A percentile compares a stretch with the other conserved stretches of the same genome.
Conservation (phyloP, 1,139 yeast species). For the Yamadazyma songkhlaensis region DNA sequence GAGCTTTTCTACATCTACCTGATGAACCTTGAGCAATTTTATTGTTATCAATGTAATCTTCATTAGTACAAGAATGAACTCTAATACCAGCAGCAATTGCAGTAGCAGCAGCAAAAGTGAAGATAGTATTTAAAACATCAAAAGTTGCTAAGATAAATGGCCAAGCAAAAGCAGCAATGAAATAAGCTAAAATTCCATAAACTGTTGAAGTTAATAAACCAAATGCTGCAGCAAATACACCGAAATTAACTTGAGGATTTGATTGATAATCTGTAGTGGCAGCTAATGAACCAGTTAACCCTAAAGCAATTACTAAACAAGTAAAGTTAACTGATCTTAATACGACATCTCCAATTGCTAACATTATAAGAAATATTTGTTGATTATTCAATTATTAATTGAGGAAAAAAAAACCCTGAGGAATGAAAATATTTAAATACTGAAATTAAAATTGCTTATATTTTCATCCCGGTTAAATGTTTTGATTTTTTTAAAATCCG, state of each 20-base stretch:
- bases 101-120: constrained; percentile 92
- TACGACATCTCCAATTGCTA: constrained; percentile 71
- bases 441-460: constrained; percentile 1
- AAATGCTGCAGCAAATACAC: constrained; percentile 82
- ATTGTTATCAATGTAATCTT: constrained; percentile 60
- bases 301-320: constrained; percentile 74
- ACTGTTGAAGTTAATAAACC: constrained; percentile 76
- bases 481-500: background rate
- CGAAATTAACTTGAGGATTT: constrained; percentile 86
- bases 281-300: constrained; percentile 82
- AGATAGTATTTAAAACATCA: constrained; percentile 86
- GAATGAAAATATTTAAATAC: background rate
- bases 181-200: constrained; percentile 77
- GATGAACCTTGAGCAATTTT: constrained; percentile 69
- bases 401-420: constrained; percentile 2
- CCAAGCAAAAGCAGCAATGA: constrained; percentile 79
- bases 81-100: constrained; percentile 90
- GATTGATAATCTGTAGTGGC: constrained; percentile 53
- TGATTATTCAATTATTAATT: constrained; percentile 1
- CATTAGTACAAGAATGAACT: constrained; percentile 80
- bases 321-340: constrained; percentile 73
- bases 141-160: constrained; percentile 70
- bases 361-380: constrained; percentile 26
- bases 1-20: constrained; percentile 93
- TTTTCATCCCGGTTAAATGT: background rate